Evolutionary conservation across 2,329 filamentous ascomycete genomes (phyloP).

Genomic region (Colletotrichum chrysophilum): DNA sequence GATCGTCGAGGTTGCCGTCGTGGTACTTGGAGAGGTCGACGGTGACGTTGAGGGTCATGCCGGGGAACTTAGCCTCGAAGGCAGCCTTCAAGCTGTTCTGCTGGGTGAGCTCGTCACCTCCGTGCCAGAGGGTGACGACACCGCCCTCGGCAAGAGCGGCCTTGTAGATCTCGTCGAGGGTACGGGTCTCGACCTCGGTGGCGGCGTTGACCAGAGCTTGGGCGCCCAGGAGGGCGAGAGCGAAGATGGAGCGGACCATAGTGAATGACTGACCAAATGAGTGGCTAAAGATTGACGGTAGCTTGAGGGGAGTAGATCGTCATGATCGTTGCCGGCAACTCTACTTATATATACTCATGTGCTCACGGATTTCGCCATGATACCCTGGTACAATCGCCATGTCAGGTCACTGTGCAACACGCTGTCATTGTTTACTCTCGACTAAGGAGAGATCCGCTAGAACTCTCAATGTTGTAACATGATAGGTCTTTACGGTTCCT

Average conservation of each 20-base stretch:
- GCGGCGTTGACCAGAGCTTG: conserved; percentile 14
- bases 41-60: conserved; percentile 56
- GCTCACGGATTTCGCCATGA: not conserved
- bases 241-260: conserved; percentile 9
- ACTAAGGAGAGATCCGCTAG: not conserved
- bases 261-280: not conserved
- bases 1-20: conserved; percentile 49
- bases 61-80: conserved; percentile 53
- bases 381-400: not conserved
- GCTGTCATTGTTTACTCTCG: not conserved
- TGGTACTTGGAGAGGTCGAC: conserved; percentile 63
- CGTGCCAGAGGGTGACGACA: conserved; percentile 51
- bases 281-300: not conserved
- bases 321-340: not conserved
- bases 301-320: not conserved
- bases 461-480: not conserved
- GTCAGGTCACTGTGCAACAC: not conserved
- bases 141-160: conserved; percentile 53
- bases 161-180: conserved; percentile 53
- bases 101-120: conserved; percentile 50
- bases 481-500: not conserved
- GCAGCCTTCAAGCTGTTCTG: conserved; percentile 42
- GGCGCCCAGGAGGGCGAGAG: conserved; percentile 5
- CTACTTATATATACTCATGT: not conserved
- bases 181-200: conserved; percentile 45